Percentiles rank a stretch among this genome's conserved stretches.
Evolutionary conservation across 257 asterid genomes (phyloP).

Genomic region (Solanum clarkiae): DNA sequence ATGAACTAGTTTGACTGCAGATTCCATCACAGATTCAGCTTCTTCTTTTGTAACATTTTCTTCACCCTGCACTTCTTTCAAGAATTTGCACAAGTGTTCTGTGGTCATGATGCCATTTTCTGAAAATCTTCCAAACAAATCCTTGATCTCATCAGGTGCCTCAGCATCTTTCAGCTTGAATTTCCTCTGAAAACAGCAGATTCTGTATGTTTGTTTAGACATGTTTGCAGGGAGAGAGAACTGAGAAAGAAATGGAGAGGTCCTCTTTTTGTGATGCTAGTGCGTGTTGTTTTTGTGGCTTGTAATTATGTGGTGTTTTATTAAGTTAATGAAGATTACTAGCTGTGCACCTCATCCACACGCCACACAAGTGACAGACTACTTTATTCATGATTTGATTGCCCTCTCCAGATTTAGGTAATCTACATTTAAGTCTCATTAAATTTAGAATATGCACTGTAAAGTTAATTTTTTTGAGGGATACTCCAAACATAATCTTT

Average conservation of each 20-base stretch:
- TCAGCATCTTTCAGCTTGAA: conserved; percentile 55
- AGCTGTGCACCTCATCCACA: background rate
- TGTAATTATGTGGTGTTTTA: background rate
- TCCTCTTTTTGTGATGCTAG: background rate
- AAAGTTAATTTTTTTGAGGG: rapidly evolving
- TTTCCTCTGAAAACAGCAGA: conserved; percentile 44
- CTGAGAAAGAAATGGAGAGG: background rate
- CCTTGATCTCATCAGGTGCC: conserved; percentile 42
- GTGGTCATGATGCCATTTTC: conserved; percentile 46
- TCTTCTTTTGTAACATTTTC: conserved; percentile 26
- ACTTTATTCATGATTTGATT: background rate
- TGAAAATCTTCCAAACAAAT: conserved; percentile 35
- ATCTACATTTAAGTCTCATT: background rate
- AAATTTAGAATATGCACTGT: background rate
- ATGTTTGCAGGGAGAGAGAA: conserved; percentile 7
- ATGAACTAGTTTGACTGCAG: conserved; percentile 24
- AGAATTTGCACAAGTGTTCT: conserved; percentile 39
- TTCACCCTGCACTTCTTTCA: conserved; percentile 58
- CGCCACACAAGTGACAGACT: background rate
- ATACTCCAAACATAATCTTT: rapidly evolving
- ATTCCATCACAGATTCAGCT: conserved; percentile 34
- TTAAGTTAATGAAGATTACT: background rate
- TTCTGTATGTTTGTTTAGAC: conserved; percentile 67
- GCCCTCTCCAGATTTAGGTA: too few species aligned
- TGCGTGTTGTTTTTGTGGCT: background rate